Base-by-base conservation (phyloP, 805 yeast species). In the Peterozyma toletana region DNA sequence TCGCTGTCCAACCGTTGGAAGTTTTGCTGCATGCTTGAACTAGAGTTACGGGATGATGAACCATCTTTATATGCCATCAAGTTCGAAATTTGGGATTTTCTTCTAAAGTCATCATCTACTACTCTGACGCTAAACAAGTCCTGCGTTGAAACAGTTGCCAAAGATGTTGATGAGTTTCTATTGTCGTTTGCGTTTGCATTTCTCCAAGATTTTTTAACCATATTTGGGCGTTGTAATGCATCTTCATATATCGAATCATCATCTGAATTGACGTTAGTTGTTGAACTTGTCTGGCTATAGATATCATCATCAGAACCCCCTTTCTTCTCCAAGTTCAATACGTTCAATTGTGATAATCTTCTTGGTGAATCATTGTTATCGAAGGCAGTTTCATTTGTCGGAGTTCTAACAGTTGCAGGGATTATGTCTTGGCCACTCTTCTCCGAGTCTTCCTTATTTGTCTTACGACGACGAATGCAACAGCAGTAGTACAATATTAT, bases 91-190 rank as follows among this genome's bases (percentile, higher is more conserved):
- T 63, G 68, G 33, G 66, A 57, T 42, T 54, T 54, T 48, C 71
- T 68, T 34, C 64, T 64, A 27, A 71, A 56, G 30, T 64, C 66
- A 48, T 81, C 85, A 34, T 83, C 85, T 2, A 85, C 88, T 36
- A 88, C 68, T 54, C 88, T 75, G 34, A 89, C 87, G 4, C 86
- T 83, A 56, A 88, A 73, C 39, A 89, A 72, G 57, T 87, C 91
- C 41, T 83, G 86, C 1, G 96, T 87, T 30, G 90, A 80, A 31
- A 90, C 90, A 0, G 96, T 88, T 27, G 88, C 89, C 45, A 84
- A 55, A 0, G 96, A 86, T 34, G 74, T 75, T 44, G 78, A 69
- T 9, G 95, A 83, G 33, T 76, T 80, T 58, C 91, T 76, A 50
- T 69, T 66, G 14, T 57, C 53, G 50, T 66, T 57, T 5, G 67